Evolutionary conservation across 2,329 filamentous ascomycete genomes (phyloP), one percentile per base, ranked within the genome.

Genomic region (Coniochaeta sp.): DNA sequence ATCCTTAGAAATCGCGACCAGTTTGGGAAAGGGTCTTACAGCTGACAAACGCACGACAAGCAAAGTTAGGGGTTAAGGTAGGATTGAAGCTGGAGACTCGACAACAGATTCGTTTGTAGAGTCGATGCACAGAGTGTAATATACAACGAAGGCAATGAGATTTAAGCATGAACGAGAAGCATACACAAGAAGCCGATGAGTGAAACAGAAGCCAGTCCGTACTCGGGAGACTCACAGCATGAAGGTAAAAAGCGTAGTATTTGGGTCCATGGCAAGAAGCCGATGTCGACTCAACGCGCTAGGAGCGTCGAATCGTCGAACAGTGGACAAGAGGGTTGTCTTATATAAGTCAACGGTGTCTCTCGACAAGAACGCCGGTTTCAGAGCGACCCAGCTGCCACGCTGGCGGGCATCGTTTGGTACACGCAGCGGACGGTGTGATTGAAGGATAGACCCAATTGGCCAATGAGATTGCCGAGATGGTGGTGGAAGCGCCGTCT

Each of bases 211-310:
- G 55, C 36, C 26, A 55, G 52, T 52, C 24, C 40, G 58, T 58
- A 47, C 47, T 61, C 42, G 59, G 56, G 19, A 32, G 63, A 85
- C 84, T 83, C 77, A 88, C 85, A 88, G 73, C 74, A 86, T 80
- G 71, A 89, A 89, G 62, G 87, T 88, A 70, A 88, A 81, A 65
- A 89, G 83, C 61, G 87, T 87, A 24, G 86, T 88, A 47, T 79
- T 79, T 58, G 82, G 82, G 72, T 85, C 82, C 82, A 85, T 84
- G 70, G 58, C 66, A 59, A 62, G 47, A 61, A 38, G 55, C 47
- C 57, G 65, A 64, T 59, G 52, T 65, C 61, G 65, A 67, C 64
- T 68, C 63, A 63, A 58, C 64, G 64, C 64, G 63, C 63, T 62
- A 65, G n/a, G 56, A 60, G 62, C 60, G 60, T 60, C 64, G 60